Base-by-base conservation (phyloP, 805 yeast genomes). In the Metschnikowia arizonensis region DNA sequence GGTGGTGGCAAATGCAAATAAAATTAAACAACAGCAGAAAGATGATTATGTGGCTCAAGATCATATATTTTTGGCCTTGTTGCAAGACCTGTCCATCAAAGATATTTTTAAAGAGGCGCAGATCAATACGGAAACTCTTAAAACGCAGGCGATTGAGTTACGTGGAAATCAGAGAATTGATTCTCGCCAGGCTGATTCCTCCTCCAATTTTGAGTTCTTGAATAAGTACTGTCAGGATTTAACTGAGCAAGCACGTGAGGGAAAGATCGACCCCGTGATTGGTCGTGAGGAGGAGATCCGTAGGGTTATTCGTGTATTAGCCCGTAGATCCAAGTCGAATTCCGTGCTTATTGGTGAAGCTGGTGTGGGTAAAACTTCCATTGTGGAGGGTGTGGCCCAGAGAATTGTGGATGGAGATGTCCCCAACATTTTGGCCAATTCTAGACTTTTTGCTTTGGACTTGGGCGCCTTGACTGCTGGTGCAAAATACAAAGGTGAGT, bases 281-380 rank as follows among this genome's bases (percentile, higher is more conserved):
- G 99, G 99, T 46, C 85, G 99, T 72, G 99, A 93, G 65, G 99
- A 93, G 67, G 99, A 93, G 70, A 93, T 93, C 55, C 80, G 98
- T 69, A 78, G 97, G 54, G 88, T 96, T 26, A 91, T 93, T 48
- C 79, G 98, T 50, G 96, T 93, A 3, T 75, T 93, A 49, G 90
- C 99, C n/a, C 84, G 99, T 72, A 82, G 99, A 70, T 87, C 96
- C 33, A 93, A 93, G 69, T 90, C 97, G 5, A 93, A 93, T 63
- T 96, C 98, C 12, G 93, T 96, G 58, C 71, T 93, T 49, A 89
- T 93, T 59, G 99, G 99, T 76, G 99, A 93, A 60, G 97, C 99
- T 33, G 99, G 99, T 81, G 97, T 93, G 44, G 99, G 99, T 76
- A 93, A 93, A 72, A 93, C 99, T 31, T 87, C 96, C 25, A 91